Evolutionary conservation across 768 basidiomycete genomes (phyloP).

Genomic region (Filobasidium wieringae): DNA sequence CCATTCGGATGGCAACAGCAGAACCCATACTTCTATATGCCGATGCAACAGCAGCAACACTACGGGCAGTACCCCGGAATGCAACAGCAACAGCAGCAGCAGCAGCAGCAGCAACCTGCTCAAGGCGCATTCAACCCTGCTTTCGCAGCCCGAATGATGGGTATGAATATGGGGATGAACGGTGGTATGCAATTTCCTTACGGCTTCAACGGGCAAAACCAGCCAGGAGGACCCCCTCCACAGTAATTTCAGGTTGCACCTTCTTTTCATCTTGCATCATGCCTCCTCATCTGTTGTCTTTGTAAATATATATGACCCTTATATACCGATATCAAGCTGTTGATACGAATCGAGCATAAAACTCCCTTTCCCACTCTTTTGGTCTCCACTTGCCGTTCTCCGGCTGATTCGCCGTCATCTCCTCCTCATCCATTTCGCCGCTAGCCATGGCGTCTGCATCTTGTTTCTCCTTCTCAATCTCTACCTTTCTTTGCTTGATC

Average conservation of each 20-base stretch:
- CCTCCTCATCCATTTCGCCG: conserved; percentile 45
- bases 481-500: conserved; percentile 50
- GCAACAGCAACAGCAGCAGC: neutral
- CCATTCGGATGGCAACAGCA: neutral
- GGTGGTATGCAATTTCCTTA: neutral
- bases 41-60: neutral
- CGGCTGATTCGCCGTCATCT: conserved; percentile 18
- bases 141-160: conserved; percentile 1
- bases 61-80: neutral
- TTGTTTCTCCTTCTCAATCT: conserved; percentile 16
- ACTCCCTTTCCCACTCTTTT: conserved; percentile 68
- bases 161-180: conserved; percentile 5
- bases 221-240: too few species aligned
- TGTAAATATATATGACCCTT: neutral
- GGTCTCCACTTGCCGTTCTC: conserved; percentile 41
- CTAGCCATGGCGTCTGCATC: conserved; percentile 25
- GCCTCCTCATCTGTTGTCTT: neutral
- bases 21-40: neutral
- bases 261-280: neutral
- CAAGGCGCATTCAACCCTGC: neutral
- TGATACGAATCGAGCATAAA: conserved; percentile 47
- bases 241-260: too few species aligned
- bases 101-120: neutral
- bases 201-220: neutral
- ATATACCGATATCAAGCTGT: neutral